Percentiles rank a stretch among this genome's conserved stretches.
These are phyloP conservation scores for Phialophora tarda DNA, from an alignment of 2,329 filamentous ascomycete genomes.

Conservation along the genomic window DNA sequence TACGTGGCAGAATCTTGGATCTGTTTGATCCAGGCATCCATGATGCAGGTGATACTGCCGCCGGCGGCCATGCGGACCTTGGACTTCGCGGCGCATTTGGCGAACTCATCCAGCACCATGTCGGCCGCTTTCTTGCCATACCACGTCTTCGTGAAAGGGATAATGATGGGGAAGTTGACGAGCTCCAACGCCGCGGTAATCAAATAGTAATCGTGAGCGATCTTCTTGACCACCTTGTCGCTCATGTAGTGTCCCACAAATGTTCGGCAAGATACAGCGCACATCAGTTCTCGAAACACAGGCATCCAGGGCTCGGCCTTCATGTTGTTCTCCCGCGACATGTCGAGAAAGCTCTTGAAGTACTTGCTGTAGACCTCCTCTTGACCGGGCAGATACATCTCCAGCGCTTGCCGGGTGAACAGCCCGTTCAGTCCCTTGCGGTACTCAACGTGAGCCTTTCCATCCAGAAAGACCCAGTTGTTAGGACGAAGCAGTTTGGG, in stretches of 20 bases:
- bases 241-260: constrained; percentile 96
- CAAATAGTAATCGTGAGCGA: constrained; percentile 94
- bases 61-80: constrained; percentile 90
- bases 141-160: constrained; percentile 95
- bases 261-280: constrained; percentile 91
- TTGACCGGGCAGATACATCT: constrained; percentile 86
- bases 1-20: constrained; percentile 87
- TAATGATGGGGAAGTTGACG: constrained; percentile 96
- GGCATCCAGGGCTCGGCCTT: constrained; percentile 87
- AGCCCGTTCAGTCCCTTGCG: constrained; percentile 94
- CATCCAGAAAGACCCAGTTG: constrained; percentile 98
- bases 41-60: constrained; percentile 85
- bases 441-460: constrained; percentile 93
- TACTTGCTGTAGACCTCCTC: constrained; percentile 90
- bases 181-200: constrained; percentile 95
- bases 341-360: constrained; percentile 76
- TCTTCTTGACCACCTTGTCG: constrained; percentile 87
- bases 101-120: constrained; percentile 87
- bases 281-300: constrained; percentile 92
- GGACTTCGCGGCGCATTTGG: constrained; percentile 89
- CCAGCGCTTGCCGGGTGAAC: constrained; percentile 89
- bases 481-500: constrained; percentile 88
- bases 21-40: constrained; percentile 90
- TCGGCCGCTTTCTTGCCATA: constrained; percentile 95
- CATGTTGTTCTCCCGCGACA: constrained; percentile 73